A percentile compares a stretch with the other conserved stretches of the same genome.
phyloP scores from a whole-genome alignment of 805 yeast genomes.

The Yamadazyma endophytica region DNA sequence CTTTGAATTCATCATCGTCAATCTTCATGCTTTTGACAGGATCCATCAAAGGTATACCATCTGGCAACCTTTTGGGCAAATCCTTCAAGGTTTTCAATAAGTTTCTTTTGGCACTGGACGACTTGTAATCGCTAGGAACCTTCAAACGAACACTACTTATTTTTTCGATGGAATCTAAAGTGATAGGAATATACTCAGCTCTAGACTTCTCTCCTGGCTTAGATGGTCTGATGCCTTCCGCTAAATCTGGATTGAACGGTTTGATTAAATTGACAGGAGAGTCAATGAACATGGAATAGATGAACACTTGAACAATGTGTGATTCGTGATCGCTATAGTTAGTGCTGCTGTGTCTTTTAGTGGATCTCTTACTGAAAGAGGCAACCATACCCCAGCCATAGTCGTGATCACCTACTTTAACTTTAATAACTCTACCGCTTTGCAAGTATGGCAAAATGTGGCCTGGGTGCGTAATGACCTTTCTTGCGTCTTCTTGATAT shows the following conservation, averaged over 20 bases:
- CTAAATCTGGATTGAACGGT: slow-evolving; percentile 71
- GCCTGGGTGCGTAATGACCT: slow-evolving; percentile 88
- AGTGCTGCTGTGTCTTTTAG: slow-evolving; percentile 54
- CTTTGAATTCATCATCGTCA: slow-evolving; percentile 71
- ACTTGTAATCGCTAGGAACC: slow-evolving; percentile 71
- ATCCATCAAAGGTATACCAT: slow-evolving; percentile 87
- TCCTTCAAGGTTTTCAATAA: slow-evolving; percentile 72
- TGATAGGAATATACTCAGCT: slow-evolving; percentile 79
- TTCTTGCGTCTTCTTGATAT: slow-evolving; percentile 73
- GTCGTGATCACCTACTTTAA: slow-evolving; percentile 56
- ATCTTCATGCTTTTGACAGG: slow-evolving; percentile 93
- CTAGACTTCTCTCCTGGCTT: slow-evolving; percentile 63
- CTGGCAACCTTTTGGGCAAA: slow-evolving; percentile 78
- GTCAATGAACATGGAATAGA: slow-evolving; percentile 71
- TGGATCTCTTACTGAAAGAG: slow-evolving; percentile 65
- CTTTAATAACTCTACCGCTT: slow-evolving; percentile 79
- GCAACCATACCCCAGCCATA: slow-evolving; percentile 98
- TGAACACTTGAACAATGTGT: slow-evolving; percentile 80
- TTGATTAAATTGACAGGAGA: slow-evolving; percentile 81
- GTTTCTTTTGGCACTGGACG: slow-evolving; percentile 52
- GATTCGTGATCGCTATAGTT: slow-evolving; percentile 81
- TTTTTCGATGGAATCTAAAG: slow-evolving; percentile 68
- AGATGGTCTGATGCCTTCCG: slow-evolving; percentile 88
- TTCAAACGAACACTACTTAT: slow-evolving; percentile 79
- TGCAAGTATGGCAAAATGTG: slow-evolving; percentile 79